These are phyloP conservation scores for Stagonosporopsis chrysanthemi DNA, from an alignment of 2,329 filamentous ascomycete species.

Conservation along the genomic window DNA sequence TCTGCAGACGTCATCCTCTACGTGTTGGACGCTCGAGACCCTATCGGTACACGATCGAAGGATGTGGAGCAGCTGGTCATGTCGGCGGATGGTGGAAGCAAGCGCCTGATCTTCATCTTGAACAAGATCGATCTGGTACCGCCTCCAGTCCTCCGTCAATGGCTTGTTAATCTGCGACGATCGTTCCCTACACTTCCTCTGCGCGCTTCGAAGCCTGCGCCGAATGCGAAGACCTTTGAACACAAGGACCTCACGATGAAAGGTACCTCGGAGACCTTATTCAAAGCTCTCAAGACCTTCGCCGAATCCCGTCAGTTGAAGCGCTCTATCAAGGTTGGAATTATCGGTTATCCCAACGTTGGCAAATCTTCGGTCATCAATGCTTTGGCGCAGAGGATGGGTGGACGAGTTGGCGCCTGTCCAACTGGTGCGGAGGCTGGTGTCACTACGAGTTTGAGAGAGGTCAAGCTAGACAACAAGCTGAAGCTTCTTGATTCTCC, in stretches of 20 bases:
- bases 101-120: slow-evolving; percentile 87
- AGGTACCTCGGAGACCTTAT: slow-evolving; percentile 82
- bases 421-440: slow-evolving; percentile 91
- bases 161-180: slow-evolving; percentile 83
- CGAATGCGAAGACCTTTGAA: slow-evolving; percentile 90
- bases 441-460: slow-evolving; percentile 85
- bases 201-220: slow-evolving; percentile 79
- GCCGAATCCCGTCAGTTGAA: slow-evolving; percentile 84
- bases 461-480: slow-evolving; percentile 94
- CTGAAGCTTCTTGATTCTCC: slow-evolving; percentile 92
- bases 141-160: slow-evolving; percentile 79
- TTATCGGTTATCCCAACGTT: slow-evolving; percentile 95
- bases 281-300: slow-evolving; percentile 89
- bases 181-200: slow-evolving; percentile 93
- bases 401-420: slow-evolving; percentile 74
- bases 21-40: slow-evolving; percentile 90
- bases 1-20: slow-evolving; percentile 91
- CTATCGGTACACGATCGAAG: slow-evolving; percentile 86
- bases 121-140: slow-evolving; percentile 97
- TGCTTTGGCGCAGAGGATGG: slow-evolving; percentile 79
- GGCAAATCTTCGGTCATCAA: slow-evolving; percentile 98
- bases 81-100: slow-evolving; percentile 82
- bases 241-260: slow-evolving; percentile 89
- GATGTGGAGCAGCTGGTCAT: slow-evolving; percentile 91
- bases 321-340: slow-evolving; percentile 86